Conservation (phyloP, 2,329 filamentous ascomycete species). For the Epichloe typhina region DNA sequence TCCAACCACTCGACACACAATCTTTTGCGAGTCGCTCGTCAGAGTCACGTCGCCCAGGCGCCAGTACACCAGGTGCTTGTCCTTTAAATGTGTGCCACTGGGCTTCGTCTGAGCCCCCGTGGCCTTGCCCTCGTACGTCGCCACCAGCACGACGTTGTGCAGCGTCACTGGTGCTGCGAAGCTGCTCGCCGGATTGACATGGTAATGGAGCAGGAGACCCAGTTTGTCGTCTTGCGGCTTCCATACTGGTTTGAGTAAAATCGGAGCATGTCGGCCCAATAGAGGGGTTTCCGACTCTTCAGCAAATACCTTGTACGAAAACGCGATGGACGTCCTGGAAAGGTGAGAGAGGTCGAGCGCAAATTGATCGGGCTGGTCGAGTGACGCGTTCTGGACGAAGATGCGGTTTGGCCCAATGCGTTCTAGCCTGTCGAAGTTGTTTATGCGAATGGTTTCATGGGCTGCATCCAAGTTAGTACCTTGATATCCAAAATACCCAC, state of each 20-base stretch:
- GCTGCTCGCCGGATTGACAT: slow-evolving; percentile 58
- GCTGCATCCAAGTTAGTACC: slow-evolving; percentile 18
- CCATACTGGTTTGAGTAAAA: slow-evolving; percentile 66
- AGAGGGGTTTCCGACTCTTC: slow-evolving; percentile 38
- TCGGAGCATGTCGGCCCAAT: slow-evolving; percentile 48
- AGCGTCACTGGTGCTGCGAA: slow-evolving; percentile 28
- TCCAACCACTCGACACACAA: slow-evolving; percentile 67
- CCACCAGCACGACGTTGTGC: slow-evolving; percentile 63
- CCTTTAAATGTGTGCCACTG: slow-evolving; percentile 63
- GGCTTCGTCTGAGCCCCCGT: slow-evolving; percentile 65
- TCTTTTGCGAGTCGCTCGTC: slow-evolving; percentile 53
- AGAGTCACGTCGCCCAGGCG: slow-evolving; percentile 62
- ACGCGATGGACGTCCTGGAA: slow-evolving; percentile 63
- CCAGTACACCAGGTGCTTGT: slow-evolving; percentile 70
- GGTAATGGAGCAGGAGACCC: slow-evolving; percentile 76
- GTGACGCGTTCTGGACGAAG: slow-evolving; percentile 59
- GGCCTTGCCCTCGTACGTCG: slow-evolving; percentile 57
- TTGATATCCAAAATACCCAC: not conserved
- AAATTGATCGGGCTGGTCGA: slow-evolving; percentile 66
- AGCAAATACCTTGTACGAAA: slow-evolving; percentile 81
- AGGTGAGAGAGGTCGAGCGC: slow-evolving; percentile 60
- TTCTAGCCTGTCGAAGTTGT: slow-evolving; percentile 79
- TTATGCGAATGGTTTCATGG: slow-evolving; percentile 61
- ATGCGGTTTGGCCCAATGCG: slow-evolving; percentile 89
- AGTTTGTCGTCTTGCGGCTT: slow-evolving; percentile 74